Evolutionary conservation across 495 filamentous ascomycete genomes (phyloP).

Genomic region (Penicillium silybi): DNA sequence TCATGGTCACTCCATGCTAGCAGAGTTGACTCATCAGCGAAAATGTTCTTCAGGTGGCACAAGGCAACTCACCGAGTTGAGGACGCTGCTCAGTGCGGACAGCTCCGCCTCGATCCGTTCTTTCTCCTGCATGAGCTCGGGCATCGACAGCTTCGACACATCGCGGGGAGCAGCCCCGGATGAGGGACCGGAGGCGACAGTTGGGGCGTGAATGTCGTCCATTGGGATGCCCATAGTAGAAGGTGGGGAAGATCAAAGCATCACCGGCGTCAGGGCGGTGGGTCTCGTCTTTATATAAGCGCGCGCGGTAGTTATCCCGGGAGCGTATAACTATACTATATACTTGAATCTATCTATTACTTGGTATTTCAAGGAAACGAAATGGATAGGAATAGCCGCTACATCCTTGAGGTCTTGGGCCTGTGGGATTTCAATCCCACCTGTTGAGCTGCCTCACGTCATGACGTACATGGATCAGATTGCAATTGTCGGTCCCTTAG

Average conservation of each 20-base stretch:
- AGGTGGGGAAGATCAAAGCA: conserved; percentile 16
- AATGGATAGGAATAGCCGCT: not conserved
- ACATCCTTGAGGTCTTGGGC: not conserved
- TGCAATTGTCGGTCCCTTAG: conserved; percentile 19
- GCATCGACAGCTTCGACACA: conserved; percentile 56
- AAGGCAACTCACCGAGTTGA: conserved; percentile 68
- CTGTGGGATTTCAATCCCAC: conserved; percentile 17
- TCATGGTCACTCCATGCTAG: conserved; percentile 92
- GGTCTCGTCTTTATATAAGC: conserved; percentile 22
- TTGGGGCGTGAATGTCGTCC: conserved; percentile 72
- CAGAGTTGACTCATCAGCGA: conserved; percentile 10
- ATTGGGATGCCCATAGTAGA: conserved; percentile 48
- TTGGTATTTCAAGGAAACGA: too few species aligned
- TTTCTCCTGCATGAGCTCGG: conserved; percentile 67
- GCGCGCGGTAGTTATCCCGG: not conserved
- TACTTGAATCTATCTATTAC: not conserved
- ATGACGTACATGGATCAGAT: conserved; percentile 23
- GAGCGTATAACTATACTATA: not conserved
- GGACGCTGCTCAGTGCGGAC: conserved; percentile 74
- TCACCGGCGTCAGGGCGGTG: conserved; percentile 12
- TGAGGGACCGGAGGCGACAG: conserved; percentile 68
- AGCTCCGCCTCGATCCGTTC: conserved; percentile 81
- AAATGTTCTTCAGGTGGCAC: not conserved
- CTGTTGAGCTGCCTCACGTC: conserved; percentile 14
- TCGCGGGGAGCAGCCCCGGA: conserved; percentile 53